Percentiles rank a stretch among this genome's conserved stretches.
Conservation (phyloP, 805 yeast genomes). For the Ogataea neopini region DNA sequence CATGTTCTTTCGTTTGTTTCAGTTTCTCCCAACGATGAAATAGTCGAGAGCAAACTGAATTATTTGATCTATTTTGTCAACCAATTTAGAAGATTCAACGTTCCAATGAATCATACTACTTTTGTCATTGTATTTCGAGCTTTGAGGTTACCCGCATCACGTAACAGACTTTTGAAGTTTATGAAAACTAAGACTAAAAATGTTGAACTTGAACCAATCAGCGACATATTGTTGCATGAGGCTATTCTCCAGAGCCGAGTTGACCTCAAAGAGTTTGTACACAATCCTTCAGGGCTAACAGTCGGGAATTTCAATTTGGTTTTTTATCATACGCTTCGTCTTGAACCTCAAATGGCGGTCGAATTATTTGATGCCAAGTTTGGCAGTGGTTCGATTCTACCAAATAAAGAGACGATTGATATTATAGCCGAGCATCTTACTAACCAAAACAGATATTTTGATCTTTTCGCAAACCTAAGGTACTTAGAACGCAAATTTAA, state of each 20-base stretch:
- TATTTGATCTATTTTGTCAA: conserved; percentile 6
- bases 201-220: conserved; percentile 6
- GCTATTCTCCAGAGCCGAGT: conserved; percentile 1
- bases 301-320: conserved; percentile 7
- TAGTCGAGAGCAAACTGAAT: conserved; percentile 3
- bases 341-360: conserved; percentile 5
- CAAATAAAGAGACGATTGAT: conserved; percentile 7
- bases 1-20: conserved; percentile 4
- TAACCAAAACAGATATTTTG: conserved; percentile 6
- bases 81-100: conserved; percentile 3
- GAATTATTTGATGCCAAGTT: conserved; percentile 13
- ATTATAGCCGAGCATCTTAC: conserved; percentile 8
- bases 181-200: neutral
- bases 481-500: conserved; percentile 5
- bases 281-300: conserved; percentile 1
- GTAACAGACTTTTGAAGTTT: conserved; percentile 4
- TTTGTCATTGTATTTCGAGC: conserved; percentile 12
- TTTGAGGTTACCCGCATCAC: conserved; percentile 6
- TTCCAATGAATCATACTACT: conserved; percentile 13
- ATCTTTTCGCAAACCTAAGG: conserved; percentile 8
- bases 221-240: conserved; percentile 7
- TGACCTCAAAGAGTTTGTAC: conserved; percentile 2
- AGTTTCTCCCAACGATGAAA: neutral
- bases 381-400: neutral
- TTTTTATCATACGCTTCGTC: conserved; percentile 10